A percentile compares a stretch with the other conserved stretches of the same genome.
Evolutionary conservation across 495 filamentous ascomycete species (phyloP).

Genomic region (Staphylotrichum longicolle): DNA sequence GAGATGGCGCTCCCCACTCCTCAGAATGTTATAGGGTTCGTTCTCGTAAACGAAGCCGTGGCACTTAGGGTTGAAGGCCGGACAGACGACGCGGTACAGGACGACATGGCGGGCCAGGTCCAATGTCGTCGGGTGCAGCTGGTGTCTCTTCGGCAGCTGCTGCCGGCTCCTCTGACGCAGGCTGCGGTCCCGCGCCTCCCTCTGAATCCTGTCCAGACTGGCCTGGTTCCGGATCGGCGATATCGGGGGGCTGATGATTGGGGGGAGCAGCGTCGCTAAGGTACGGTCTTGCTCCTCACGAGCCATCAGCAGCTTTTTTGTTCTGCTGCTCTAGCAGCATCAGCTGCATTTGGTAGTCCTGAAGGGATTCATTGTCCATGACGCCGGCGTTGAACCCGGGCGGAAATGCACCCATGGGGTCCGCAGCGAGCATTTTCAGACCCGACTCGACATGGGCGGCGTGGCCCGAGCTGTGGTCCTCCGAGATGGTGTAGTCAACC

Average conservation of each 20-base stretch:
- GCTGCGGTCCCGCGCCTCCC: too few species aligned
- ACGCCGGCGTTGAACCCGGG: too few species aligned
- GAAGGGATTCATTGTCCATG: not conserved
- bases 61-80: not conserved
- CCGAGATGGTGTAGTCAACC: not conserved
- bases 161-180: too few species aligned
- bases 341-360: not conserved
- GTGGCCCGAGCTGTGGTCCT: not conserved
- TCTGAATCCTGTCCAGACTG: too few species aligned
- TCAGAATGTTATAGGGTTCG: not conserved
- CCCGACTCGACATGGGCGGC: not conserved
- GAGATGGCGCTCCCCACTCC: not conserved
- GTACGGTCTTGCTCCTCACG: not conserved
- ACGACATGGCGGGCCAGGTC: not conserved
- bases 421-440: not conserved
- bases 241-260: too few species aligned
- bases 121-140: not conserved
- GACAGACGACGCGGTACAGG: not conserved
- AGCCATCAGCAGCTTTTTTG: not conserved
- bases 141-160: too few species aligned
- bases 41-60: not conserved
- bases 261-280: too few species aligned
- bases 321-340: not conserved
- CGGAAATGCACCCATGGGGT: too few species aligned
- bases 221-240: too few species aligned